Percentiles rank a stretch among this genome's conserved stretches.
These are phyloP conservation scores for Aureobasidium sp. DNA, from an alignment of 2,329 filamentous ascomycete genomes.

Conservation along the genomic window DNA sequence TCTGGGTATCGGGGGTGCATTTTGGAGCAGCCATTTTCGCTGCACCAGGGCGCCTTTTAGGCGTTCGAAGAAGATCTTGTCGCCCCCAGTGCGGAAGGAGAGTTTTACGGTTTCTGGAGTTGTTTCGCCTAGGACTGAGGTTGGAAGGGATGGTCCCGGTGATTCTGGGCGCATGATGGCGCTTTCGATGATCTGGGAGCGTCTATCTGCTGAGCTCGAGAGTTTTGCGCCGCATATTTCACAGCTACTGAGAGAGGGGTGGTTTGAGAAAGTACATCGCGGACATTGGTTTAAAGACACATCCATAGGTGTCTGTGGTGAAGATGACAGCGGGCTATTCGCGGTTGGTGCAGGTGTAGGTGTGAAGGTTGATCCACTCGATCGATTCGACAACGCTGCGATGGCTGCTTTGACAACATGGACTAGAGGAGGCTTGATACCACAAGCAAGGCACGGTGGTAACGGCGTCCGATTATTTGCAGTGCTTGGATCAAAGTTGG, in stretches of 20 bases:
- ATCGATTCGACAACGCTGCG: constrained; percentile 56
- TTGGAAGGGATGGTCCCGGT: constrained; percentile 60
- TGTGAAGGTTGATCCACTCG: constrained; percentile 17
- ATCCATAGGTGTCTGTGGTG: neutral
- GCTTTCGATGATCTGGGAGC: constrained; percentile 32
- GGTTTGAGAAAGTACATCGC: constrained; percentile 88
- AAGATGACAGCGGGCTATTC: neutral
- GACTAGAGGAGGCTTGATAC: constrained; percentile 80
- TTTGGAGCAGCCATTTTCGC: constrained; percentile 88
- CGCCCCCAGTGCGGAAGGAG: constrained; percentile 82
- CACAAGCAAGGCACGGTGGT: constrained; percentile 83
- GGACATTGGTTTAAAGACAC: constrained; percentile 49
- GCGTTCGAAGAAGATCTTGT: constrained; percentile 81
- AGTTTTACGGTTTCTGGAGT: constrained; percentile 77
- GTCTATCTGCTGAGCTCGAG: constrained; percentile 42
- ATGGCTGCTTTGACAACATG: constrained; percentile 83
- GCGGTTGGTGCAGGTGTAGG: neutral
- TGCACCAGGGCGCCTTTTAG: constrained; percentile 83
- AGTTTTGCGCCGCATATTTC: constrained; percentile 85
- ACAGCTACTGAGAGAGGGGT: constrained; percentile 75
- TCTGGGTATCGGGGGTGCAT: constrained; percentile 76
- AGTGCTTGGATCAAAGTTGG: constrained; percentile 81
- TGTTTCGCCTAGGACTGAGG: constrained; percentile 37
- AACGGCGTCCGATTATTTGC: constrained; percentile 72
- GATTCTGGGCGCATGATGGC: constrained; percentile 55